Percentiles rank a stretch among this genome's conserved stretches.
These are phyloP conservation scores for Phanerodontia chrysosporium DNA, from an alignment of 768 basidiomycete genomes.

Conservation along the genomic window DNA sequence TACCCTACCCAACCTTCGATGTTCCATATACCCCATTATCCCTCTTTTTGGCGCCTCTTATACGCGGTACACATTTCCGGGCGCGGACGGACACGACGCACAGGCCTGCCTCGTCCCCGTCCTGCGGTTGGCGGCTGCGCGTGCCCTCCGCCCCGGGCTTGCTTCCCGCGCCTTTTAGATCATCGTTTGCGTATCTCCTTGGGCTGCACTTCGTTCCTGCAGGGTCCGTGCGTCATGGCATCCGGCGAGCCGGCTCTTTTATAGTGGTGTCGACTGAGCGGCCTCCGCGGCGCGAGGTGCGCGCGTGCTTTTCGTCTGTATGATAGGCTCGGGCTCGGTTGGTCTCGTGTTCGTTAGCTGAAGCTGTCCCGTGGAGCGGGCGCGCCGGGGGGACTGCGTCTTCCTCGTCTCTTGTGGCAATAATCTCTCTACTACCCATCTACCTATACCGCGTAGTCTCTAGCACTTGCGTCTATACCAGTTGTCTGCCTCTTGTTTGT, in stretches of 20 bases:
- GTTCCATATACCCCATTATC: constrained; percentile 8
- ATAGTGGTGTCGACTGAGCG: background rate
- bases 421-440: background rate
- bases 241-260: background rate
- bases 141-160: background rate
- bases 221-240: background rate
- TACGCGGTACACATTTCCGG: background rate
- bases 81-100: background rate
- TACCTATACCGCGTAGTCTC: background rate
- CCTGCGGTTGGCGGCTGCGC: background rate
- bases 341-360: background rate
- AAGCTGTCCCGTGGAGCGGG: background rate
- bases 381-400: background rate
- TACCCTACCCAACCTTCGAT: background rate
- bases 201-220: background rate
- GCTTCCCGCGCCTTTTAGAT: background rate
- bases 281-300: background rate
- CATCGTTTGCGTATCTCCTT: background rate
- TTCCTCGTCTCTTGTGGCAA: background rate
- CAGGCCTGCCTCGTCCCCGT: background rate
- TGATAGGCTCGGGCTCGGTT: background rate
- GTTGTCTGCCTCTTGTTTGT: background rate
- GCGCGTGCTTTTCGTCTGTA: background rate
- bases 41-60: background rate
- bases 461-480: constrained; percentile 3